Evolutionary conservation across 257 asterid species (phyloP), one percentile per base, ranked within the genome.

Genomic region (Osmanthus fragrans): DNA sequence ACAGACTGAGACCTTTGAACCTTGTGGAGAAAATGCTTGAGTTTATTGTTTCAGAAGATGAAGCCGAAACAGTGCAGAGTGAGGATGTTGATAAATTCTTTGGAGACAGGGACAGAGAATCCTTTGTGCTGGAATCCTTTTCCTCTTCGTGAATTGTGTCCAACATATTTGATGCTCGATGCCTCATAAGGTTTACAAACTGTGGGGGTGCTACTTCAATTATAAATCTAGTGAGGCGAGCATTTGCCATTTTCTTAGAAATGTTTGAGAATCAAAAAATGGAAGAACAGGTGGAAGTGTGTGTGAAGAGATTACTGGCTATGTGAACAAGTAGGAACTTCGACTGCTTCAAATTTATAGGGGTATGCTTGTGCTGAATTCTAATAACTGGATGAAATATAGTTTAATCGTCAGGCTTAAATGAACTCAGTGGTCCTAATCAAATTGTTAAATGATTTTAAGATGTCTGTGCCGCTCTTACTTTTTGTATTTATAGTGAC

Each of bases 141-240:
- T 92, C 96, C 65, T 91, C 97, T 76, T 92, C 95, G 1, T 87
- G 87, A 25, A 90, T 90, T 16, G 96, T 90, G n/a, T 92, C 97
- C 34, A 92, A 76, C 89, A 87, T 86, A 82, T 87, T 85, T 1
- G 91, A 83, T 69, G 89, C 84, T 67, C 87, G 72, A 16, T 83
- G 86, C 81, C 96, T 85, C 86, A 85, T 85, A 4, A 86, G 84
- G 40, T 80, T 83, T 25, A 86, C 84, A 18, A 88, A 79, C 32
- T 87, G 96, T 8, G 96, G 90, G 0, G 97, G 97, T 18, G 96
- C 93, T 16, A 71, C 89, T 45, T 90, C 91, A 0, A 82, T 87
- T 6, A 87, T 81, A 29, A 90, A 88, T 76, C 92, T 80, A 0
- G 87, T 90, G 0, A 90, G 42, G 54, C 94, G 88, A 29, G 75